Base-by-base conservation (phyloP, 805 yeast genomes). In the Candida boleticola region DNA sequence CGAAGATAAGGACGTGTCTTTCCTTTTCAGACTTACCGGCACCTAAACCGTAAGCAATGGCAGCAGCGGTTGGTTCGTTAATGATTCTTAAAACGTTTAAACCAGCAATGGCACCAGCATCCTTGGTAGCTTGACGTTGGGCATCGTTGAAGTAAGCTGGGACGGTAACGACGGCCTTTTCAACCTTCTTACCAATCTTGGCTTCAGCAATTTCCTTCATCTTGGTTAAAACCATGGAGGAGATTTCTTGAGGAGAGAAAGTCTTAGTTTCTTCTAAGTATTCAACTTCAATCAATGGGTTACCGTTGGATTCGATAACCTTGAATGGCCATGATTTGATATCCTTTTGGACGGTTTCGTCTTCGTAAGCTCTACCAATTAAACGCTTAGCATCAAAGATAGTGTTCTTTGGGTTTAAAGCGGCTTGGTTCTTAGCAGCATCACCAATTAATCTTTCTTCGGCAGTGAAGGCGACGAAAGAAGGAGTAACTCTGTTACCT, bases 1-100 rank as follows among this genome's bases (percentile, higher is more conserved):
- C 97, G 78, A 89, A 89, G 61, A 89, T 89, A 63, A 89, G 77
- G 49, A 89, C 92, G 71, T 85, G 83, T 66, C 72, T 69, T 61
- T 68, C 75, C 63, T 70, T 70, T 60, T 71, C 76, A 41, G 71
- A 66, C 55, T 66, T 66, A 65, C 88, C 89, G 48, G 71, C 66
- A 82, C 92, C 96, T 59, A 90, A 79, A 74, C 97, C 97, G 76
- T 89, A 89, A 54, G 97, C 97, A 72, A 89, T 87, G 51, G 97
- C 97, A 53, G 97, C 97, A 40, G 97, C 97, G 50, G 97, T 89
- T 59, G 76, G 76, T 64, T 70, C 76, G 67, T 70, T 70, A 51
- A 70, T 70, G 54, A 70, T 70, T 58, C 76, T 60, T 58, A 70
- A 67, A 52, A 70, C 76, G 66, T 70, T 70, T 58, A 70, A 69